Conservation (phyloP, 192 early-diverging fungal genomes). For the Martensiomyces pterosporus region DNA sequence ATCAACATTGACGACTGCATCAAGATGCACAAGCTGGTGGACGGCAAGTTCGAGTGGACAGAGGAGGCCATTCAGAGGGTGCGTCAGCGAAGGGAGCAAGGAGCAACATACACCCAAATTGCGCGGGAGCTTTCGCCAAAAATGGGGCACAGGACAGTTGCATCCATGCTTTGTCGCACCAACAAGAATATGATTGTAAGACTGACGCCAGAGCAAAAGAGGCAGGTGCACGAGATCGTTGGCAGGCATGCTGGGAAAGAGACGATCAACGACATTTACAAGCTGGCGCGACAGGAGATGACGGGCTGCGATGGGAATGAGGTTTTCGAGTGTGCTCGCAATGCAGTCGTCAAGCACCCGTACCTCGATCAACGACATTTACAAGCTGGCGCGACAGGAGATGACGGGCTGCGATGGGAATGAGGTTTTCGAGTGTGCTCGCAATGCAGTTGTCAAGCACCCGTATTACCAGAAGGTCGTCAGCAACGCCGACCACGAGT, state of each 20-base stretch:
- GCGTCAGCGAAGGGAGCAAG: background rate
- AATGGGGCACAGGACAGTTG: background rate
- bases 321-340: too few species aligned
- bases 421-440: background rate
- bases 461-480: background rate
- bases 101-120: slow-evolving; percentile 6
- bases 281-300: background rate
- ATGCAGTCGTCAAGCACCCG: too few species aligned
- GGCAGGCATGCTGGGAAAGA: too few species aligned
- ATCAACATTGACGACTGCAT: slow-evolving; percentile 7
- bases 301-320: background rate
- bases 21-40: slow-evolving; percentile 2
- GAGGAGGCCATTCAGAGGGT: background rate
- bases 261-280: too few species aligned
- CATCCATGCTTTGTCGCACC: background rate
- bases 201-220: too few species aligned
- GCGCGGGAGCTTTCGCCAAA: slow-evolving; percentile 7
- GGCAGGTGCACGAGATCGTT: too few species aligned
- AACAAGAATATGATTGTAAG: background rate
- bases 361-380: too few species aligned
- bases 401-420: background rate
- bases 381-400: too few species aligned
- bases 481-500: background rate
- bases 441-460: background rate
- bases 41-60: slow-evolving; percentile 11